phyloP scores from a whole-genome alignment of 352 stramenopile genomes.

The Phytopythium helicoides region DNA sequence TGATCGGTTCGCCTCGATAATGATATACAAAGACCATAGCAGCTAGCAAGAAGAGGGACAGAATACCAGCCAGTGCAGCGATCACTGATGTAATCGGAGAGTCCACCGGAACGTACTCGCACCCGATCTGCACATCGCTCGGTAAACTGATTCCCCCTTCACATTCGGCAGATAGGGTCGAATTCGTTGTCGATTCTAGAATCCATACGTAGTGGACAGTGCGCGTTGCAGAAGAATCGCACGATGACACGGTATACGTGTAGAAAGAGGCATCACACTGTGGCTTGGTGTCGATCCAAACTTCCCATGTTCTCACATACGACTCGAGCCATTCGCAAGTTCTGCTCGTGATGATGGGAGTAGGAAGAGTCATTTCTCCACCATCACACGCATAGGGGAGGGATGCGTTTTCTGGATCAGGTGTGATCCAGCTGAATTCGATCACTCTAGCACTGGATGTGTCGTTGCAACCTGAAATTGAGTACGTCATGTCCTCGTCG shows the following conservation, averaged over 20 bases:
- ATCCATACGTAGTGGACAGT: constrained; percentile 23
- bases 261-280: constrained; percentile 28
- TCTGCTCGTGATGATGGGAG: constrained; percentile 19
- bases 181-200: constrained; percentile 13
- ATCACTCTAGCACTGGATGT: constrained; percentile 11
- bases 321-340: constrained; percentile 33
- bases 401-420: constrained; percentile 16
- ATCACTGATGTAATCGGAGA: constrained; percentile 13
- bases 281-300: constrained; percentile 20
- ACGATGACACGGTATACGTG: constrained; percentile 25
- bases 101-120: constrained; percentile 22
- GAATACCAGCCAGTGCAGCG: constrained; percentile 8
- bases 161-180: constrained; percentile 21
- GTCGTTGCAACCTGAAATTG: constrained; percentile 15
- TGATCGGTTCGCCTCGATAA: constrained; percentile 31
- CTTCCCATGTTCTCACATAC: constrained; percentile 12
- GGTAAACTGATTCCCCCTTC: constrained; percentile 9
- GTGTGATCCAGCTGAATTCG: constrained; percentile 21
- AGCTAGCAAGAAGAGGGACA: constrained; percentile 11
- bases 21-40: constrained; percentile 24
- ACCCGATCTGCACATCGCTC: constrained; percentile 9
- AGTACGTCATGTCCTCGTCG: constrained; percentile 17
- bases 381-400: constrained; percentile 33
- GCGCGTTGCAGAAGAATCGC: constrained; percentile 10
- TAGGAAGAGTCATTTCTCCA: constrained; percentile 11